Base-by-base conservation (phyloP, 495 filamentous ascomycete species). In the Xylaria bambusicola region DNA sequence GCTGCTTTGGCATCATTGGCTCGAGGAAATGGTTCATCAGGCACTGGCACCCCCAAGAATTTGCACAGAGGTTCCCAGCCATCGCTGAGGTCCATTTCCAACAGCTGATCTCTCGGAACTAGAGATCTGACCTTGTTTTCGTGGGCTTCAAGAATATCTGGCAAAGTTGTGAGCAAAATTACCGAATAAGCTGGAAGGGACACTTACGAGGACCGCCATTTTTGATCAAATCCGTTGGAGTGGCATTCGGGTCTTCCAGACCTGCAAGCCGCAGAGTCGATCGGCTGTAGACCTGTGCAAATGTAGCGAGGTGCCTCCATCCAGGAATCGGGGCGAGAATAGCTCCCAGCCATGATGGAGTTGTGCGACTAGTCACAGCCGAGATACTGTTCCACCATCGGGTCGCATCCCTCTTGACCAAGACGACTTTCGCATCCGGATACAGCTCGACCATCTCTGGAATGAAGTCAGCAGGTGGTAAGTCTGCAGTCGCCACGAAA, bases 401-500 rank as follows among this genome's bases (percentile, higher is more conserved):
- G 2, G 65, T 52, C 7, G 62, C 52, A 33, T 74, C 67, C 21
- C 74, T 65, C 4, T 62, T 57, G 20, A 70, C 70, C 41, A 70
- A 58, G 1, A 77, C 68, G 13, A 75, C 74, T 24, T 71, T 69
- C 8, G 74, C 73, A 23, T 77, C 67, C 0, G 74, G 73, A 52
- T 73, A 77, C 13, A 73, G 21, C 40, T 71, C 68, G 56, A 71
- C 56, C 56, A 77, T 66, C 52, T 77, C 74, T 7, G 64, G 62
- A 31, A 73, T 66, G 49, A 73, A 71, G 46, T 65, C 58, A 13
- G 59, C 54, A 2, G 60, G 57, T 1, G 74, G 74, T 9, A 64
- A 54, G 51, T 77, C 74, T 4, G 70, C 70, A 33, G 58, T 64
- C 1, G 60, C 74, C 2, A 67, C 70, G 54, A 73, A 77, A 41